Percentiles rank a stretch among this genome's conserved stretches.
Conservation (phyloP, 2,329 filamentous ascomycete genomes). For the Neofusicoccum sp. region DNA sequence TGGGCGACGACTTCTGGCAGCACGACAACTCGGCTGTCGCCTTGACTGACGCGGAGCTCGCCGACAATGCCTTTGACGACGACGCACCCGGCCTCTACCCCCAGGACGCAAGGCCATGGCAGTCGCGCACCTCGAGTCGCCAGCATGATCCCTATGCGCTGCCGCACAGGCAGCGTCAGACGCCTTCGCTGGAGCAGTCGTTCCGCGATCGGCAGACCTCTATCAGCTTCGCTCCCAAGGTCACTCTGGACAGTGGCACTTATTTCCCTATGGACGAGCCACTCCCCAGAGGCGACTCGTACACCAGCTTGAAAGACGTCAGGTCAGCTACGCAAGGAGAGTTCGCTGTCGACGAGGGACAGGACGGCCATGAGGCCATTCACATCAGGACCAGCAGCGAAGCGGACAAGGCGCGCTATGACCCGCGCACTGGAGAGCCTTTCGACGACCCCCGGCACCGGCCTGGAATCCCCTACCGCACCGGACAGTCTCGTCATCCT, state of each 20-base stretch:
- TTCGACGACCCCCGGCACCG: not conserved
- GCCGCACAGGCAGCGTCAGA: not conserved
- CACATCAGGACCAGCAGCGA: slow-evolving; percentile 17
- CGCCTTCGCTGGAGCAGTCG: slow-evolving; percentile 17
- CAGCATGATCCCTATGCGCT: slow-evolving; percentile 15
- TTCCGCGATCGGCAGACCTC: slow-evolving; percentile 37
- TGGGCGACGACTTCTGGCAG: slow-evolving; percentile 24
- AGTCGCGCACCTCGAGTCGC: slow-evolving; percentile 23
- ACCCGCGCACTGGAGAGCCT: slow-evolving; percentile 17
- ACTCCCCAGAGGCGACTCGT: slow-evolving; percentile 29
- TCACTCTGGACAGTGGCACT: slow-evolving; percentile 41
- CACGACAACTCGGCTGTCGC: slow-evolving; percentile 27
- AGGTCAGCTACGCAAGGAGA: slow-evolving; percentile 17
- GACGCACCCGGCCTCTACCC: slow-evolving; percentile 18
- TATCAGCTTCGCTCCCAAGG: slow-evolving; percentile 42
- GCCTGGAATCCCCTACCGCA: slow-evolving; percentile 30
- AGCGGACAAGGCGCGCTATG: slow-evolving; percentile 32
- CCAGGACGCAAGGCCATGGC: slow-evolving; percentile 23
- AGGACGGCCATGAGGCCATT: slow-evolving; percentile 26
- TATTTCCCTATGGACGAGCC: slow-evolving; percentile 38
- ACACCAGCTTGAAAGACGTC: not conserved
- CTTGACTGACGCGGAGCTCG: slow-evolving; percentile 23
- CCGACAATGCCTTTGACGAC: slow-evolving; percentile 23
- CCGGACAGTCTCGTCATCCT: slow-evolving; percentile 32
- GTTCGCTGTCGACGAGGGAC: slow-evolving; percentile 18